Evolutionary conservation across 352 stramenopile species (phyloP), one percentile per base, ranked within the genome.

Genomic region (Phytophthora fragariae): DNA sequence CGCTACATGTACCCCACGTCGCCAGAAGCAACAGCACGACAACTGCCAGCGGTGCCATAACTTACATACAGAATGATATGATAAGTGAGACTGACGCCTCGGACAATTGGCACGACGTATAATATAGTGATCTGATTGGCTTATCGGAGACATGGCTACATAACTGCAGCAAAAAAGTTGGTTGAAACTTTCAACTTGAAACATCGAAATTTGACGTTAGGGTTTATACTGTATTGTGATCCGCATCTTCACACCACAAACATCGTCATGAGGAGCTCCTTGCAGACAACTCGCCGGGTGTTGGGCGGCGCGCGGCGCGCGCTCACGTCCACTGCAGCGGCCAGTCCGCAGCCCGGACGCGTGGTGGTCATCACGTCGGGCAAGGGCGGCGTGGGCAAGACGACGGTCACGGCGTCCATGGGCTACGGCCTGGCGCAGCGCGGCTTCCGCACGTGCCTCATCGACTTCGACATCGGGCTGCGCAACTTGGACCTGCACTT

Each of bases 391-490:
- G 94, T 98, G 17, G 94, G 94, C 24, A 98, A 98, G 80, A 98
- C 94, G 9, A 98, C 93, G 3, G 91, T 93, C 14, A 96, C 93
- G 11, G 94, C 94, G 21, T 96, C 88, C 41, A 80, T 97, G 41
- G 90, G 89, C 61, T 96, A 94, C 80, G 91, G 91, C 1, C 78
- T 97, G 56, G 91, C 91, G 24, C 76, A 88, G 63, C 88, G 80
- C n/a, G 93, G 93, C 31, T 91, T 92, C 62, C 84, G 86, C 65
- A 97, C 91, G 57, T 98, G 92, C 62, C 85, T 98, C 6, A 97
- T 98, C 68, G 94, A 98, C 77, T 98, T 98, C 79, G 93, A 98
- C 80, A 98, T 98, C 73, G 94, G 94, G 0, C 69, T 98, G 56
- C 90, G 94, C 44, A 98, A 98, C 73, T 62, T 98, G 33, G 93